Conservation (phyloP, 1,284 basidiomycete genomes). For the Trichosporon ovoides region DNA sequence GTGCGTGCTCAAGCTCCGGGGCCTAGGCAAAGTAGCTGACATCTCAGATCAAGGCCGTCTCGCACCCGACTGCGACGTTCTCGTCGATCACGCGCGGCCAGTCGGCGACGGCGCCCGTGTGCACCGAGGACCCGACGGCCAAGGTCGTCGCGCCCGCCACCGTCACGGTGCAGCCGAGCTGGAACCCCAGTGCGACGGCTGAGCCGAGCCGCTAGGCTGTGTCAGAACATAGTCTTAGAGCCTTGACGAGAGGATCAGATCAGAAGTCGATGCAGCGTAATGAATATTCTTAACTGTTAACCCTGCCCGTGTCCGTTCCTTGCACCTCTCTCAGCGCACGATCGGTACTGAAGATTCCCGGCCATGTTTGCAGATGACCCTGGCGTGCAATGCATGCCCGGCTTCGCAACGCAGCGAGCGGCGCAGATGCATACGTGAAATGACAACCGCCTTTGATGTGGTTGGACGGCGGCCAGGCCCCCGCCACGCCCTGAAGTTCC, state of each 20-base stretch:
- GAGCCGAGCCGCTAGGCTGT: neutral
- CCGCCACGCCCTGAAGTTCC: conserved; percentile 9
- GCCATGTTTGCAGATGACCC: no score
- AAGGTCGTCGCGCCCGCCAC: conserved; percentile 1
- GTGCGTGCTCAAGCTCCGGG: conserved; percentile 10
- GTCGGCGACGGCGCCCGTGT: conserved; percentile 22
- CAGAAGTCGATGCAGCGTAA: no score
- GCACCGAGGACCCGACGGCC: conserved; percentile 14
- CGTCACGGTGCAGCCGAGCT: neutral
- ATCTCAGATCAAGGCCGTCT: conserved; percentile 21
- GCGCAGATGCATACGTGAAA: neutral
- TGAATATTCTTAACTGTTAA: no score
- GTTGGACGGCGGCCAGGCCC: neutral
- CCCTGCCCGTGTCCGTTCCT: no score
- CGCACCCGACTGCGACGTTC: conserved; percentile 20
- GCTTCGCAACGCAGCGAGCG: neutral
- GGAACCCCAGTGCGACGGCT: neutral
- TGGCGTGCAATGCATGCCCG: neutral
- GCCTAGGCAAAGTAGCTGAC: neutral
- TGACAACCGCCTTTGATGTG: neutral
- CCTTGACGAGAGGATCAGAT: no score
- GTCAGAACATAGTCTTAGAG: no score
- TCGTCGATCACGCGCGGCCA: conserved; percentile 20
- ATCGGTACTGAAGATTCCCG: no score
- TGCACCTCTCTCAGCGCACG: no score